A percentile compares a stretch with the other conserved stretches of the same genome.
Evolutionary conservation across 129 eudicot genomes (phyloP).

Genomic region (Centaurea solstitialis): DNA sequence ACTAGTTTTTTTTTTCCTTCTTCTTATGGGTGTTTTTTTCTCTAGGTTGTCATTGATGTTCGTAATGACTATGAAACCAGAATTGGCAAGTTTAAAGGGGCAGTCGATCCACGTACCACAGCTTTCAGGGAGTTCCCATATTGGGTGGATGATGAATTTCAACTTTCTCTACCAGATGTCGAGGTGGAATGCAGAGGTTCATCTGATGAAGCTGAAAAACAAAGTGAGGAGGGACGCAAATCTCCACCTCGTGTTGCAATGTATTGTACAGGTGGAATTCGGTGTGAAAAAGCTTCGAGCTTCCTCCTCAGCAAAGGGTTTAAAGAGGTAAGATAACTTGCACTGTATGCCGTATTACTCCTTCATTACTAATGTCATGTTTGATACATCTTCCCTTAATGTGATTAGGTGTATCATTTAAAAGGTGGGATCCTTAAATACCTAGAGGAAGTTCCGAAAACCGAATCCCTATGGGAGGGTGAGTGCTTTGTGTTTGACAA

Average conservation of each 20-base stretch:
- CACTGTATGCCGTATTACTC: neutral
- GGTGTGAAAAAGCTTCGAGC: constrained; percentile 92
- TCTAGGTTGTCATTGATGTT: constrained; percentile 91
- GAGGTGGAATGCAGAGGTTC: constrained; percentile 21
- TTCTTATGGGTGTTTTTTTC: neutral
- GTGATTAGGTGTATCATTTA: constrained; percentile 75
- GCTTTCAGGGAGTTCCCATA: constrained; percentile 90
- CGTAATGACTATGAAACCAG: constrained; percentile 94
- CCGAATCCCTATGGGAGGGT: constrained; percentile 88
- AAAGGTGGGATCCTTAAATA: constrained; percentile 90
- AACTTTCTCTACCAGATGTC: constrained; percentile 37
- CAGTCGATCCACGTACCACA: constrained; percentile 84
- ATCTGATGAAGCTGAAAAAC: constrained; percentile 30
- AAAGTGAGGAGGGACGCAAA: constrained; percentile 37
- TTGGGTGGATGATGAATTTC: constrained; percentile 80
- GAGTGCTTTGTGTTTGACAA: constrained; percentile 98
- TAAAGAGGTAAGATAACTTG: constrained; percentile 56
- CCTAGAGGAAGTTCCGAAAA: constrained; percentile 80
- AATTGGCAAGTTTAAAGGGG: constrained; percentile 90
- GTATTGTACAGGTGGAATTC: constrained; percentile 94
- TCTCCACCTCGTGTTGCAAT: constrained; percentile 82
- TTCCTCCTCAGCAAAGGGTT: constrained; percentile 79
- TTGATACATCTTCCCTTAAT: neutral
- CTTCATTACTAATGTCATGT: neutral
- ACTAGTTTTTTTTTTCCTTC: neutral